phyloP scores from a whole-genome alignment of 805 yeast genomes.

The Sugiyamaella lignohabitans region DNA sequence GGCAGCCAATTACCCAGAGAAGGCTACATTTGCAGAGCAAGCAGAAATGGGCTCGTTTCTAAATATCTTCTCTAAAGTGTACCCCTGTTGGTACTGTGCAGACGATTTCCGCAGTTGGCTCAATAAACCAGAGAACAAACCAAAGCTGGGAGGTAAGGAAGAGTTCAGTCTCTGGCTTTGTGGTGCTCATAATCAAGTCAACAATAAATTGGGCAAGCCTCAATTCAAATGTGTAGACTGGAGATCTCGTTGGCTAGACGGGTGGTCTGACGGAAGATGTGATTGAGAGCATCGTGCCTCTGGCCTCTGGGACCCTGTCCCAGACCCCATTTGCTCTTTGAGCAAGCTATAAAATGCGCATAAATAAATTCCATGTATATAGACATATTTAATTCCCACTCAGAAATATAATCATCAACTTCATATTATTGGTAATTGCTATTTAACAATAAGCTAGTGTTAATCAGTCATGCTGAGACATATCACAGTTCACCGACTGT shows the following conservation, averaged over 20 bases:
- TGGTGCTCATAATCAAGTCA: slow-evolving; percentile 93
- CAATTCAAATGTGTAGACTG: slow-evolving; percentile 81
- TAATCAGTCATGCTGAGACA: too few species aligned
- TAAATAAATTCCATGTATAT: slow-evolving; percentile 1
- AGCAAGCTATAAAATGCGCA: neutral
- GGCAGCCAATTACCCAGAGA: slow-evolving; percentile 81
- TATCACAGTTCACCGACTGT: too few species aligned
- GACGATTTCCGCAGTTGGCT: slow-evolving; percentile 69
- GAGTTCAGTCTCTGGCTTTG: slow-evolving; percentile 88
- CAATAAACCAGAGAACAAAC: slow-evolving; percentile 38
- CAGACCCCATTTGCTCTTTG: too few species aligned
- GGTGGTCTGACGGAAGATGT: slow-evolving; percentile 69
- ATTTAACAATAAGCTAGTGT: too few species aligned
- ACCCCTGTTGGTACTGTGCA: slow-evolving; percentile 95
- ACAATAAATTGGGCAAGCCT: slow-evolving; percentile 77
- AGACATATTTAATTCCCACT: neutral
- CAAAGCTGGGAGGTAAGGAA: slow-evolving; percentile 48
- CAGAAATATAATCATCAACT: too few species aligned
- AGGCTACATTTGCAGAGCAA: slow-evolving; percentile 57
- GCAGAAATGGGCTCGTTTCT: slow-evolving; percentile 66
- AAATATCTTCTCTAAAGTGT: slow-evolving; percentile 63
- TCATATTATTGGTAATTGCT: too few species aligned
- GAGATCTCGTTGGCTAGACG: slow-evolving; percentile 93
- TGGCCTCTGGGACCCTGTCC: too few species aligned
- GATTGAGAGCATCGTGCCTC: too few species aligned